These are phyloP conservation scores for Aspergillus asperescens DNA, from an alignment of 495 filamentous ascomycete species.

Conservation along the genomic window DNA sequence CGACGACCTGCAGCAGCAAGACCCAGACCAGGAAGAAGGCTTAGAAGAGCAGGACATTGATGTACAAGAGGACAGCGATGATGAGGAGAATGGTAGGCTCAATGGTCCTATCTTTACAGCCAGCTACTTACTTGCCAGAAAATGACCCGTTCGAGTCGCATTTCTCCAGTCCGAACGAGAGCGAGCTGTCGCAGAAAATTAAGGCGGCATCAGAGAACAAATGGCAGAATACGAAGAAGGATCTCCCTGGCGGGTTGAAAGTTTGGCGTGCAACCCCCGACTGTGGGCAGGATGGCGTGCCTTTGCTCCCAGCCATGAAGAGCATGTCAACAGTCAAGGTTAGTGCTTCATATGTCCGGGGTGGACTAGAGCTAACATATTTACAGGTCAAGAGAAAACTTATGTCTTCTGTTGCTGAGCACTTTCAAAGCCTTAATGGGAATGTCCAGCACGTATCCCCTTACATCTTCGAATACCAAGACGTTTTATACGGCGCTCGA, in stretches of 20 bases:
- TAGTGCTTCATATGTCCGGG: not conserved
- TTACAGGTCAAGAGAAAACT: slow-evolving; percentile 46
- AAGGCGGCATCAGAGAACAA: slow-evolving; percentile 48
- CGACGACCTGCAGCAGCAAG: slow-evolving; percentile 33
- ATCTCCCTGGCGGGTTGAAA: slow-evolving; percentile 42
- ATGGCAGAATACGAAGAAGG: slow-evolving; percentile 48
- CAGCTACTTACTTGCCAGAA: slow-evolving; percentile 14
- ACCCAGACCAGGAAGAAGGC: slow-evolving; percentile 39
- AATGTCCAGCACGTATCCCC: slow-evolving; percentile 34
- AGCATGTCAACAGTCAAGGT: slow-evolving; percentile 37
- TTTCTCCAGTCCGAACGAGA: slow-evolving; percentile 60
- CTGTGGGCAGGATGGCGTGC: slow-evolving; percentile 19
- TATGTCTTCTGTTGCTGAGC: slow-evolving; percentile 28
- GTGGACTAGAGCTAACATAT: not conserved
- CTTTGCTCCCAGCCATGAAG: slow-evolving; percentile 34
- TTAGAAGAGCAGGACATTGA: slow-evolving; percentile 32
- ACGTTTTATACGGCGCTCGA: slow-evolving; percentile 72
- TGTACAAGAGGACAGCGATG: slow-evolving; percentile 43
- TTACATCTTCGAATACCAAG: slow-evolving; percentile 66
- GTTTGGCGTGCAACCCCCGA: slow-evolving; percentile 39
- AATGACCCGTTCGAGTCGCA: slow-evolving; percentile 77
- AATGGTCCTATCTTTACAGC: not conserved
- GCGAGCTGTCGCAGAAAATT: slow-evolving; percentile 49
- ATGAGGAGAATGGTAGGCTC: slow-evolving; percentile 28
- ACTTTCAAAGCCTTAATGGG: slow-evolving; percentile 31